A percentile compares a stretch with the other conserved stretches of the same genome.
Evolutionary conservation across 176 grass and related monocot species (phyloP).

Genomic region (Avena atlantica): DNA sequence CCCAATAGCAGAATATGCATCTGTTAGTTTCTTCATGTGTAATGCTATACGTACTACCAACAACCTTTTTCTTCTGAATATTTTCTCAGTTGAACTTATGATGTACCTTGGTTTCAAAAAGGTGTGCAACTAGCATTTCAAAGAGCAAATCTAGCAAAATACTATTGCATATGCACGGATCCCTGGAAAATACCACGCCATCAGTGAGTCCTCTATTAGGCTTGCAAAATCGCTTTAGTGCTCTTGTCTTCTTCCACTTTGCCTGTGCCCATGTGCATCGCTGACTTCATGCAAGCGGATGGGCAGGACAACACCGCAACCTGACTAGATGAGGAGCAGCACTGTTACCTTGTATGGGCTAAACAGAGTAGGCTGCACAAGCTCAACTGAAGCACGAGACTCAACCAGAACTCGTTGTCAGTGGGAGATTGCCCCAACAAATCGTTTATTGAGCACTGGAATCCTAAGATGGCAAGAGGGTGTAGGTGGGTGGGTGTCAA

Average conservation of each 20-base stretch:
- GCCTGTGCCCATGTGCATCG: background rate
- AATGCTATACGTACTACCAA: background rate
- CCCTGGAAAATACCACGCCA: background rate
- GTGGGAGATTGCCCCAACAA: background rate
- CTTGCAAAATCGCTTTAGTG: background rate
- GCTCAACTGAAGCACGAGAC: background rate
- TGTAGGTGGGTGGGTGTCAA: background rate
- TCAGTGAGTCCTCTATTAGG: background rate
- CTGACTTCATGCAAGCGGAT: background rate
- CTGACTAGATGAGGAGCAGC: background rate
- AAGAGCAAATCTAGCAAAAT: background rate
- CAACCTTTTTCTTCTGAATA: background rate
- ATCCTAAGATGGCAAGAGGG: background rate
- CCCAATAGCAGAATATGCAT: background rate
- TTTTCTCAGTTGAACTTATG: background rate
- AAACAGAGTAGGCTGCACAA: background rate
- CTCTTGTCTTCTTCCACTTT: slow-evolving; percentile 5
- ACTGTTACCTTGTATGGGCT: background rate
- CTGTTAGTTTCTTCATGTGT: slow-evolving; percentile 17
- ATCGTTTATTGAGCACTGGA: background rate
- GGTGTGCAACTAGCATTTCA: background rate
- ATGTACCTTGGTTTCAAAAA: background rate
- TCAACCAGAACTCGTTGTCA: background rate
- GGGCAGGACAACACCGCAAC: background rate
- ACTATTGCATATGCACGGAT: background rate